Base-by-base conservation (phyloP, 345 rosid genomes). In the Psidium guajava region DNA sequence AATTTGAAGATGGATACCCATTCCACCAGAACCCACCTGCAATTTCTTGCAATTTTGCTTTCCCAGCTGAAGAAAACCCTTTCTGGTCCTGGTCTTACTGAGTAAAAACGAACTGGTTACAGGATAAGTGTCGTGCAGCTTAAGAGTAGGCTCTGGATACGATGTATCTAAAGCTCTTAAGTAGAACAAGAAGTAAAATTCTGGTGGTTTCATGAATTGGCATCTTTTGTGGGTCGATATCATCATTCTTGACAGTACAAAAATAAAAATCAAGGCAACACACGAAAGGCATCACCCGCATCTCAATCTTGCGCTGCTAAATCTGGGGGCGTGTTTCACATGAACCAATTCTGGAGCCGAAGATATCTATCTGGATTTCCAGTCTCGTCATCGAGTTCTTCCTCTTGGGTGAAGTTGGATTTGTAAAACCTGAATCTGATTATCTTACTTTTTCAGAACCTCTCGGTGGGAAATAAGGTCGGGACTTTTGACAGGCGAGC, bases 31-130 rank as follows among this genome's bases (percentile, higher is more conserved):
- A 88, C 12, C 86, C 86, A 28, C n/a, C 32, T 55, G 32, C 88
- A 11, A 86, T 14, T 86, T 88, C 90, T 32, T 87, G 93, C 86
- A 90, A 86, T 89, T 88, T 91, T 86, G 92, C 87, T 64, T 88
- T 91, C 88, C 83, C 90, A 10, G 82, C 64, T 47, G 96, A 91
- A 81, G 93, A 94, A 90, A 94, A 90, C 50, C 90, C 90, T 42
- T 88, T 94, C 82, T 93, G 94, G 93, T 86, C 87, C 25, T 93
- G 92, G 89, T 85, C 89, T 84, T 89, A 85, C 87, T 91, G 86
- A 89, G 53, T 85, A 64, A 81, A 77, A 82, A 83, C 36, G 20
- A 40, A 44, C 44, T 36, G 83, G 51, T 14, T 15, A 55, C 25
- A 25, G 77, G 47, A 69, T 36, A 69, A 69, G 32, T 20, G 77